A percentile compares a stretch with the other conserved stretches of the same genome.
Conservation (phyloP, 73 alveolate species). For the Tetrahymena borealis region DNA sequence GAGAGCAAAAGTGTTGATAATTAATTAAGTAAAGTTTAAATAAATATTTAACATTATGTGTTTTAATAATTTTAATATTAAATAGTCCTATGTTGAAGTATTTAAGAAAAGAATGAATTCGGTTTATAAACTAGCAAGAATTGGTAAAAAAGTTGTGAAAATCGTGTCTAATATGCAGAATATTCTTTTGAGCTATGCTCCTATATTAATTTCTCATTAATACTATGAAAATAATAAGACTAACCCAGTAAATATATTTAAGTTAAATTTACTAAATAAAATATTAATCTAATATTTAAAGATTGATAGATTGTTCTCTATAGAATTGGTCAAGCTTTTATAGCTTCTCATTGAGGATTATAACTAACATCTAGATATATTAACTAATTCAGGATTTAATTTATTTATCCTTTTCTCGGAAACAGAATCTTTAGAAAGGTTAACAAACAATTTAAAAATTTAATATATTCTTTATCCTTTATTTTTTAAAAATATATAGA, state of each 20-base stretch:
- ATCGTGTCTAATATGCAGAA: background rate
- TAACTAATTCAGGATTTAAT: background rate
- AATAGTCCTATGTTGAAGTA: background rate
- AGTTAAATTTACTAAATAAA: background rate
- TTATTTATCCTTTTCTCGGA: background rate
- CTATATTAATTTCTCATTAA: background rate
- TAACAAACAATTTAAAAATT: background rate
- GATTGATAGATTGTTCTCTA: background rate
- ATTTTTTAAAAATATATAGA: background rate
- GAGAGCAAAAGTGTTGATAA: background rate
- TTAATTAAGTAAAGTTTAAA: background rate
- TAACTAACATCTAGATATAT: background rate
- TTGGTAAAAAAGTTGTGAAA: background rate
- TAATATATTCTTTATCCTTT: background rate
- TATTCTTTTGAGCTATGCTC: background rate
- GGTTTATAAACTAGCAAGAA: background rate
- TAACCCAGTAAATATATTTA: background rate
- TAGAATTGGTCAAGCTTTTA: background rate
- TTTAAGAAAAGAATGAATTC: background rate
- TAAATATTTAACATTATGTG: background rate
- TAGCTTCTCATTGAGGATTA: background rate
- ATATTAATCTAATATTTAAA: background rate
- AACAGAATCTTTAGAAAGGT: background rate
- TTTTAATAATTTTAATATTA: background rate
- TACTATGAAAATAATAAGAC: background rate